Evolutionary conservation across 2,329 filamentous ascomycete genomes (phyloP).

Genomic region (Aspergillus vadensis): DNA sequence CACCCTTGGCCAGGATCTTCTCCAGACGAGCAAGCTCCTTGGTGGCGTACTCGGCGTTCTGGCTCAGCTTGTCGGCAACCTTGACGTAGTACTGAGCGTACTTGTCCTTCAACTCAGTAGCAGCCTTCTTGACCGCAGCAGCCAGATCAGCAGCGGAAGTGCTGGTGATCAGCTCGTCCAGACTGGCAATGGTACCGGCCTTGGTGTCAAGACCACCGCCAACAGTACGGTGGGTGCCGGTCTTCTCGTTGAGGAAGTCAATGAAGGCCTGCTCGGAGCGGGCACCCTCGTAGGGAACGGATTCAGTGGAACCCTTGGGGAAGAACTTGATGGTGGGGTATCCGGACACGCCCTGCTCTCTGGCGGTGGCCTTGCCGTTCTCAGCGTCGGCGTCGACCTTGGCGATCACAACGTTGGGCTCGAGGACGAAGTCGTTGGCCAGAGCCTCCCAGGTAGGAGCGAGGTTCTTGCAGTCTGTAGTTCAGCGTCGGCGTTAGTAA

Average conservation of each 20-base stretch:
- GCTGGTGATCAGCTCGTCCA: conserved; percentile 76
- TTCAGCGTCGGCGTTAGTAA: too few relatives aligned
- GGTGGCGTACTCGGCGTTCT: conserved; percentile 74
- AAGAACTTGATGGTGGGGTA: conserved; percentile 99
- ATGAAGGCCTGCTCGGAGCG: conserved; percentile 77
- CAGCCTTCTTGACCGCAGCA: conserved; percentile 71
- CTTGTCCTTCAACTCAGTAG: conserved; percentile 69
- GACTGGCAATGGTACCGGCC: conserved; percentile 77
- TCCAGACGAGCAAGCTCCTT: conserved; percentile 85
- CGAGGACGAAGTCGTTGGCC: conserved; percentile 76
- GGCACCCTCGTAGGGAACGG: conserved; percentile 71
- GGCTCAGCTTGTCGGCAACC: conserved; percentile 80
- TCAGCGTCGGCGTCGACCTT: conserved; percentile 94
- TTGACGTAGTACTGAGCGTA: conserved; percentile 94
- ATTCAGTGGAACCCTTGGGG: conserved; percentile 75
- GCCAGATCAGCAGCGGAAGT: conserved; percentile 65
- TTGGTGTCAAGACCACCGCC: conserved; percentile 77
- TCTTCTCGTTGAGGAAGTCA: conserved; percentile 81
- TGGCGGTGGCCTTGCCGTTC: conserved; percentile 76
- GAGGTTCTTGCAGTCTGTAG: conserved; percentile 89
- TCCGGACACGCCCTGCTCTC: conserved; percentile 74
- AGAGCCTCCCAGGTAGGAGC: conserved; percentile 88
- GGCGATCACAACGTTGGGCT: conserved; percentile 79
- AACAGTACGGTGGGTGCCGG: conserved; percentile 78
- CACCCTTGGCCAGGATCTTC: conserved; percentile 81